Conservation (phyloP, 257 asterid species). For the Solanum tarijense region DNA sequence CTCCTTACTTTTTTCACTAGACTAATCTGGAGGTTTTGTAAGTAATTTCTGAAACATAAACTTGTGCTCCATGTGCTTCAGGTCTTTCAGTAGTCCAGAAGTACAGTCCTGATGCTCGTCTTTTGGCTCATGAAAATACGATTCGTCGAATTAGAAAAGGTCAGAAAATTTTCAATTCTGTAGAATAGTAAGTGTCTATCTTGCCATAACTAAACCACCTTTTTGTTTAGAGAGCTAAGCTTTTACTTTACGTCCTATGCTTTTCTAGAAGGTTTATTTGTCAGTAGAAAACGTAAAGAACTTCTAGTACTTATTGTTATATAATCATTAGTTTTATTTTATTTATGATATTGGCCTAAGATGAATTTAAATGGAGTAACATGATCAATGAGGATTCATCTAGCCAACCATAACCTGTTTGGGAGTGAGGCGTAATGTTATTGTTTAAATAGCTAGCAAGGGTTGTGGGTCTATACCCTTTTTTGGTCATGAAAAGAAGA, state of each 20-base stretch:
- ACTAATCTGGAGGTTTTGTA: neutral
- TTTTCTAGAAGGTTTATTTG: neutral
- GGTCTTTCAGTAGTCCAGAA: slow-evolving; percentile 91
- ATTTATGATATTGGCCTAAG: neutral
- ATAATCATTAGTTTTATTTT: neutral
- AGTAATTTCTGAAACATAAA: neutral
- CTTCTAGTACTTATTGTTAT: neutral
- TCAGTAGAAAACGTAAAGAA: neutral
- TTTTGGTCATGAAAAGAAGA: neutral
- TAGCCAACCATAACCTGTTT: neutral
- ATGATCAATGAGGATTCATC: neutral
- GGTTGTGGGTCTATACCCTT: neutral
- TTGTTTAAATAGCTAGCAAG: neutral
- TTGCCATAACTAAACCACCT: neutral
- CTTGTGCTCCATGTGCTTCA: slow-evolving; percentile 10
- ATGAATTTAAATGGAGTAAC: neutral
- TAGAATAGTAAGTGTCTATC: neutral
- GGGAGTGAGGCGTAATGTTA: neutral
- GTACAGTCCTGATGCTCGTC: slow-evolving; percentile 69
- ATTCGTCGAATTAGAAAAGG: slow-evolving; percentile 64
- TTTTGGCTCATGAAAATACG: slow-evolving; percentile 77
- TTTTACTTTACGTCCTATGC: neutral
- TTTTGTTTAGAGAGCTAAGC: neutral
- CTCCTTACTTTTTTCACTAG: neutral
- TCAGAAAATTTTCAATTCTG: slow-evolving; percentile 2